Conservation (phyloP, 1,139 yeast species). For the Yamadazyma trypodendri region DNA sequence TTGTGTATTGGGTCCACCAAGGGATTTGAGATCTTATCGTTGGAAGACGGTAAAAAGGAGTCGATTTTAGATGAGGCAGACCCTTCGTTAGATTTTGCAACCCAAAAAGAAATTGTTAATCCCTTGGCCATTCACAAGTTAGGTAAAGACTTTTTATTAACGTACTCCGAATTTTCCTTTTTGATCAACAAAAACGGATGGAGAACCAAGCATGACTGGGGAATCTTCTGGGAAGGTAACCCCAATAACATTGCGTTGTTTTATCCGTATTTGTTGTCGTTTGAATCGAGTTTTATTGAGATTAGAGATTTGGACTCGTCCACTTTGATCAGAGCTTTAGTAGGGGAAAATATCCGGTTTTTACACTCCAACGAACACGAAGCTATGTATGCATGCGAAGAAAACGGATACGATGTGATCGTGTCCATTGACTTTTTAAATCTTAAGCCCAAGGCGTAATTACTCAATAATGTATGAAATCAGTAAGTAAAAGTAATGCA, state of each 20-base stretch:
- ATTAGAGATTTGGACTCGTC: conserved; percentile 89
- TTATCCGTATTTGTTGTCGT: conserved; percentile 89
- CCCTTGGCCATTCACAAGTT: conserved; percentile 91
- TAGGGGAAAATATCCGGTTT: conserved; percentile 91
- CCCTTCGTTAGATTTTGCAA: conserved; percentile 94
- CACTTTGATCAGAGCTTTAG: conserved; percentile 79
- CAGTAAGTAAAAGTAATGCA: no score
- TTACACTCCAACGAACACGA: conserved; percentile 91
- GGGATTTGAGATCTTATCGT: conserved; percentile 90
- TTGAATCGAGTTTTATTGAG: conserved; percentile 88
- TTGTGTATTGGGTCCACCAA: conserved; percentile 94
- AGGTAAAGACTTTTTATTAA: conserved; percentile 81
- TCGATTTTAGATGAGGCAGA: conserved; percentile 92
- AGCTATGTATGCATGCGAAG: conserved; percentile 91
- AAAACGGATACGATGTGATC: conserved; percentile 85
- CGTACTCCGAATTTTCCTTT: conserved; percentile 91
- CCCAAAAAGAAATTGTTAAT: conserved; percentile 72
- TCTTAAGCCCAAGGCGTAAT: conserved; percentile 23
- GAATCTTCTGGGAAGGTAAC: conserved; percentile 94
- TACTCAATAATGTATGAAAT: not conserved
- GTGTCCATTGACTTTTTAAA: conserved; percentile 83
- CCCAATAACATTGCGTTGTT: conserved; percentile 92
- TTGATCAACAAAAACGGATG: conserved; percentile 94
- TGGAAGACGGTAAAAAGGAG: conserved; percentile 75
- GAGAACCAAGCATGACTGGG: conserved; percentile 93